Evolutionary conservation across 495 filamentous ascomycete species (phyloP).

Genomic region (Aspergillus nidulans): DNA sequence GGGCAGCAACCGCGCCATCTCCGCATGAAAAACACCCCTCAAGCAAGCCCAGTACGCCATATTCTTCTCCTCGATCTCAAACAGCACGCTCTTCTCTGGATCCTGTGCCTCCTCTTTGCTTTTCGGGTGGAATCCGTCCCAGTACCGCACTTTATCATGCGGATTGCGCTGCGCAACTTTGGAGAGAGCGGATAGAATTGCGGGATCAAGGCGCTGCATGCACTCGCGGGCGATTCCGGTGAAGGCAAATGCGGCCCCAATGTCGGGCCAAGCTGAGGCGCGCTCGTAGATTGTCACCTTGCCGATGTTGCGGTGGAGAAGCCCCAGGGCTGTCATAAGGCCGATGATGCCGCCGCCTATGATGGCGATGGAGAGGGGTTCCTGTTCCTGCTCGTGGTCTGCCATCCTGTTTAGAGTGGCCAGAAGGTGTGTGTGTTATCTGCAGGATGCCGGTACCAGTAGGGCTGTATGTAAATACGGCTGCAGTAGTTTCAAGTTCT

Average conservation of each 20-base stretch:
- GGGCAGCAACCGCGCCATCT: too few species aligned
- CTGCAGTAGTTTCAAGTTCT: too few species aligned
- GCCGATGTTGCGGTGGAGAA: slow-evolving; percentile 25
- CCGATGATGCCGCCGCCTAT: slow-evolving; percentile 28
- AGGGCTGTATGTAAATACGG: too few species aligned
- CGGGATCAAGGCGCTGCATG: slow-evolving; percentile 22
- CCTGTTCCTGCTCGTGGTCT: too few species aligned
- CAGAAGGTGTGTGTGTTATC: too few species aligned
- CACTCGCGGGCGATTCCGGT: slow-evolving; percentile 17
- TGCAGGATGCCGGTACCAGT: too few species aligned
- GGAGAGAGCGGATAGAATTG: slow-evolving; percentile 6
- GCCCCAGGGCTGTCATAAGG: slow-evolving; percentile 24
- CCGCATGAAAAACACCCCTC: too few species aligned
- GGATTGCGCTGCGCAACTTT: slow-evolving; percentile 16
- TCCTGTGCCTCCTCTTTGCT: too few species aligned
- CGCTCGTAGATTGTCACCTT: slow-evolving; percentile 47
- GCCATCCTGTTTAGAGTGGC: too few species aligned
- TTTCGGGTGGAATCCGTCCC: slow-evolving; percentile 7
- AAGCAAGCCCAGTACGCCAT: too few species aligned
- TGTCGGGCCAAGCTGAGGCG: slow-evolving; percentile 38
- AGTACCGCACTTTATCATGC: slow-evolving; percentile 28
- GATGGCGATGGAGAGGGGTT: slow-evolving; percentile 14
- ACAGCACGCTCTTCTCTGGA: too few species aligned
- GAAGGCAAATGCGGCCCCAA: slow-evolving; percentile 29
- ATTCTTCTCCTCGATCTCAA: too few species aligned